Evolutionary conservation across 352 stramenopile species (phyloP), one percentile per base, ranked within the genome.

Genomic region (Globisporangium middletonii): DNA sequence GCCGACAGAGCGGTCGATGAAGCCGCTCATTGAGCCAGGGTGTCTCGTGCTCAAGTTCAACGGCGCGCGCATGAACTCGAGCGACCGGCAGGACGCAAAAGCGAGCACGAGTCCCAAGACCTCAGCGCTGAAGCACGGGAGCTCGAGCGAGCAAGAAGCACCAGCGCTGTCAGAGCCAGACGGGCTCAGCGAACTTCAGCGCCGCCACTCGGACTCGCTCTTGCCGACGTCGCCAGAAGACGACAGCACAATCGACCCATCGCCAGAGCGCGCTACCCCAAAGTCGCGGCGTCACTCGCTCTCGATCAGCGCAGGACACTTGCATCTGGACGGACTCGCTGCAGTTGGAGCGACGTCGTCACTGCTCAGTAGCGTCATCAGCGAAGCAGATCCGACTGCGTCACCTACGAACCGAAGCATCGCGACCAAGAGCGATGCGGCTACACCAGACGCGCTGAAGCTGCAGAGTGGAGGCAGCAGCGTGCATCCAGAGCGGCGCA

Each of bases 11-110:
- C 59, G 57, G 35, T 46, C 57, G 58, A 6, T 63, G 47, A 62
- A 67, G 47, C 56, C 68, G 55, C 47, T 87, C 26, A 57, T 77
- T 49, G 64, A 77, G 52, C 58, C 67, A 55, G 71, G 73, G 0
- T 60, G 56, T 49, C 45, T 83, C 44, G 59, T 77, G 55, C 62
- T 83, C 45, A 70, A 71, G 43, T 49, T 60, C 5, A 62, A 71
- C 44, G 56, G 58, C 59, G 55, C 37, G 27, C 53, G 5, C 13
- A 44, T 41, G n/a, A 26, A 45, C 28, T 60, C 45, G 18, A 46
- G 11, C 6, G 42, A 35, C 19, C 47, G n/a, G n/a, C 47, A 19
- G n/a, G n/a, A 35, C 45, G 5, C 26, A 26, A 46, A 38, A 27
- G 23, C 49, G 30, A 44, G 6, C 33, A n/a, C 28, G 33, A 42